Evolutionary conservation across 2,329 filamentous ascomycete species (phyloP).

Genomic region (Fusarium cicatricum): DNA sequence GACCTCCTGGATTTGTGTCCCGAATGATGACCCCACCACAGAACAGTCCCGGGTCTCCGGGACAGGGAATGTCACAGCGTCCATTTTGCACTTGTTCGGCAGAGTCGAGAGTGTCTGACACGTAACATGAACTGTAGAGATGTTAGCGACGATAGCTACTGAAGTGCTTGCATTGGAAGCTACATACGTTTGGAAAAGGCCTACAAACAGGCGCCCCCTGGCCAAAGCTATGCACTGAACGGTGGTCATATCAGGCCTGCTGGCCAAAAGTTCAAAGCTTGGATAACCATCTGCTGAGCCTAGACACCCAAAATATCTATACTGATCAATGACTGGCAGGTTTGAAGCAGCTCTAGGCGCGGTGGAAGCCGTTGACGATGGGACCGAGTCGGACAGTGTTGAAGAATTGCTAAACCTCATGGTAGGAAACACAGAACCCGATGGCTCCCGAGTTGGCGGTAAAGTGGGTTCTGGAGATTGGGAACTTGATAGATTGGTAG

Average conservation of each 20-base stretch:
- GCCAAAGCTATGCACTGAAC: constrained; percentile 4
- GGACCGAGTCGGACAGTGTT: neutral
- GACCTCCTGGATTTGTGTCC: neutral
- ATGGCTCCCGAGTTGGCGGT: neutral
- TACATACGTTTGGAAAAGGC: constrained; percentile 14
- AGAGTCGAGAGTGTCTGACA: constrained; percentile 3
- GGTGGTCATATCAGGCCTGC: constrained; percentile 18
- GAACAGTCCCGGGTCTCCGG: constrained; percentile 22
- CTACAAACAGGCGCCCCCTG: constrained; percentile 4
- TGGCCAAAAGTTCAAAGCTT: constrained; percentile 13
- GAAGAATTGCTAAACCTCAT: neutral
- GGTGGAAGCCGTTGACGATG: neutral
- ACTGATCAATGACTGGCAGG: constrained; percentile 7
- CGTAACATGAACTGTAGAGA: constrained; percentile 25
- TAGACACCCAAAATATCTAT: constrained; percentile 20
- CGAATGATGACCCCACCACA: constrained; percentile 16
- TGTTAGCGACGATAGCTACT: neutral
- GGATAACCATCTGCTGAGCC: constrained; percentile 23
- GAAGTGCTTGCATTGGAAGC: neutral
- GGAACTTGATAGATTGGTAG: neutral
- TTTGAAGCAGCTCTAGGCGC: constrained; percentile 3
- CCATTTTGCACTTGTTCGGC: neutral
- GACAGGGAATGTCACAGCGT: constrained; percentile 20
- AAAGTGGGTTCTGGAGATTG: neutral
- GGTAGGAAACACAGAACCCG: neutral